These are phyloP conservation scores for Speleostelium caveatum DNA, from an alignment of 78 protist species.

Conservation along the genomic window DNA sequence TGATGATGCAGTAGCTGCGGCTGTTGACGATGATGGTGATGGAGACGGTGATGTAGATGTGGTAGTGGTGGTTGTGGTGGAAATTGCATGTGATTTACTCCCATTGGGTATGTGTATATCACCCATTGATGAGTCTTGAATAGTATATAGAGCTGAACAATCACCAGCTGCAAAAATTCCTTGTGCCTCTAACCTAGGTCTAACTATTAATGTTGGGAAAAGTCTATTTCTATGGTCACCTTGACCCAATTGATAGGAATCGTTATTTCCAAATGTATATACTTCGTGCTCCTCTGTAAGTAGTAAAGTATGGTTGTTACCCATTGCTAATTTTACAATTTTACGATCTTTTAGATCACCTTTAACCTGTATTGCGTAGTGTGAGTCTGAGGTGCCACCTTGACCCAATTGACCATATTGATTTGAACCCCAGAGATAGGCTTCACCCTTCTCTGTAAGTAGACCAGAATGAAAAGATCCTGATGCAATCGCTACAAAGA, in stretches of 20 bases:
- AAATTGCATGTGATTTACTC: too few relatives aligned
- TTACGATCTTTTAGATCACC: slow-evolving; percentile 16
- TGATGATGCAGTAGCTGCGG: too few relatives aligned
- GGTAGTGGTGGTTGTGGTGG: not conserved
- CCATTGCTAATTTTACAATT: slow-evolving; percentile 24
- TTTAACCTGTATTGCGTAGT: not conserved
- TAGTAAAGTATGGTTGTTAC: slow-evolving; percentile 21
- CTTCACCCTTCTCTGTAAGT: slow-evolving; percentile 40
- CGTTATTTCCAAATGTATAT: slow-evolving; percentile 29
- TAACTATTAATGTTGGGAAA: slow-evolving; percentile 30
- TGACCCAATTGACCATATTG: slow-evolving; percentile 63
- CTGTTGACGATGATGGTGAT: not conserved
- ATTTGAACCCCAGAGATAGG: slow-evolving; percentile 52
- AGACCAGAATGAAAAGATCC: slow-evolving; percentile 45
- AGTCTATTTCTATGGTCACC: not conserved
- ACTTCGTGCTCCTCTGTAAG: slow-evolving; percentile 1
- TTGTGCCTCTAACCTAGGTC: slow-evolving; percentile 42
- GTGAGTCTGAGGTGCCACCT: slow-evolving; percentile 23
- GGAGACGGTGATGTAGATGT: not conserved
- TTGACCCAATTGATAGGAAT: slow-evolving; percentile 29
- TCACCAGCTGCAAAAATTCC: slow-evolving; percentile 75
- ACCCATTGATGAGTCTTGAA: slow-evolving; percentile 20
- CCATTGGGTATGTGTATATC: too few relatives aligned
- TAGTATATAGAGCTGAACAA: slow-evolving; percentile 44
- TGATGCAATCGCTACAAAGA: slow-evolving; percentile 16